These are phyloP conservation scores for Septoria linicola DNA, from an alignment of 2,329 filamentous ascomycete species.

Conservation along the genomic window DNA sequence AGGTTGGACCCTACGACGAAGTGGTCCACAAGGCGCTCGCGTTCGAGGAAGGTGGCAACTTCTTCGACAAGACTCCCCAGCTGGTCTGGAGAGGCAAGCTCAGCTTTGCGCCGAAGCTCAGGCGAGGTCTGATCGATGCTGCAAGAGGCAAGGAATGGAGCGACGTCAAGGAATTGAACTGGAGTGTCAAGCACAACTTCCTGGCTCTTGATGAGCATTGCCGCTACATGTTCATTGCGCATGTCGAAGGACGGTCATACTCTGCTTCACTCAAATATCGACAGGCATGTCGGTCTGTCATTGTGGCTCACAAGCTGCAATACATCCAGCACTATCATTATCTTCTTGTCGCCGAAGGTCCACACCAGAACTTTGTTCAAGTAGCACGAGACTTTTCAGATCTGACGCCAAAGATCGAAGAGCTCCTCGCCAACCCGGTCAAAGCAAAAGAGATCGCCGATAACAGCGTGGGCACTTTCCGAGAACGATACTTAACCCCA, in stretches of 20 bases:
- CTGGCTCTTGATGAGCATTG: constrained; percentile 32
- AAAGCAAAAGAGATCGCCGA: constrained; percentile 31
- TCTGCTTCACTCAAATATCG: constrained; percentile 34
- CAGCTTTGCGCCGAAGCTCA: constrained; percentile 30
- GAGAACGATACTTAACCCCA: constrained; percentile 34
- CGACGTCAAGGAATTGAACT: constrained; percentile 37
- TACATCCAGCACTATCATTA: constrained; percentile 31
- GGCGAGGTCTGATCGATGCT: constrained; percentile 35
- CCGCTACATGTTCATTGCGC: constrained; percentile 32
- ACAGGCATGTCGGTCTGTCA: constrained; percentile 30
- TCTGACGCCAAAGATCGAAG: constrained; percentile 25
- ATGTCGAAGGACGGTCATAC: constrained; percentile 35
- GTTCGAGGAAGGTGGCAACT: constrained; percentile 18
- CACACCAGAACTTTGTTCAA: constrained; percentile 30
- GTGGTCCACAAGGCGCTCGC: constrained; percentile 40
- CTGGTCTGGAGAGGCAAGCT: constrained; percentile 36
- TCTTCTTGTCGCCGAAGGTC: constrained; percentile 25
- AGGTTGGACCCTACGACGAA: constrained; percentile 31
- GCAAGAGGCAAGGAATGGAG: constrained; percentile 39
- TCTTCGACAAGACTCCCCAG: constrained; percentile 30
- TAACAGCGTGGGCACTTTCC: constrained; percentile 31
- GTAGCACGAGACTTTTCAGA: constrained; percentile 30
- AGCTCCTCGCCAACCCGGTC: constrained; percentile 23
- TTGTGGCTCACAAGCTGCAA: constrained; percentile 29
- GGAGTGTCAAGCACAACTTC: constrained; percentile 26